Percentiles rank a stretch among this genome's conserved stretches.
phyloP scores from a whole-genome alignment of 2,329 filamentous ascomycete genomes.

The Mariannaea sp. region DNA sequence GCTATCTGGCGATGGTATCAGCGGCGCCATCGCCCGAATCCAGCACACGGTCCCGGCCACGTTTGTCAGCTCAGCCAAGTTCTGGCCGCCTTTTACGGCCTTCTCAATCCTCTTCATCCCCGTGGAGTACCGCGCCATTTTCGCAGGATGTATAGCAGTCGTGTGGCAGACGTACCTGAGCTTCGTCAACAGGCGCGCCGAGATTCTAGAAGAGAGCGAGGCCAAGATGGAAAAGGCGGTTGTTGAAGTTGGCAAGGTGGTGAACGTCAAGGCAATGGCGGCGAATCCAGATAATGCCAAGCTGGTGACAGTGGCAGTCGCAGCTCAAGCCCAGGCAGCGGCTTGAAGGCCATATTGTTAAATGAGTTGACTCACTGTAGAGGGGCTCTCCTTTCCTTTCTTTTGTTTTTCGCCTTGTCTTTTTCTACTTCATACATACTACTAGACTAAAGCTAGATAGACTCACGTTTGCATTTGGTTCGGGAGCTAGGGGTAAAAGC shows the following conservation, averaged over 20 bases:
- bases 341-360: background rate
- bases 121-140: conserved; percentile 78
- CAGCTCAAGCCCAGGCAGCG: conserved; percentile 2
- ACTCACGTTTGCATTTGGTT: background rate
- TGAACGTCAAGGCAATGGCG: background rate
- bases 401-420: too few species aligned
- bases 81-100: conserved; percentile 88
- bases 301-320: too few species aligned
- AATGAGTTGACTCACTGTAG: background rate
- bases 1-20: conserved; percentile 67
- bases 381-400: too few species aligned
- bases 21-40: conserved; percentile 72
- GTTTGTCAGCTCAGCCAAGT: conserved; percentile 77
- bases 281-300: background rate
- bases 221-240: conserved; percentile 10
- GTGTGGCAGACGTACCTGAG: conserved; percentile 93
- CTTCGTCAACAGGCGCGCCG: conserved; percentile 76
- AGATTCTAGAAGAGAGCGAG: conserved; percentile 43
- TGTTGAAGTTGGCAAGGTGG: conserved; percentile 6
- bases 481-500: conserved; percentile 1
- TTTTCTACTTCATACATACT: background rate
- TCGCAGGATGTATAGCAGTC: conserved; percentile 78
- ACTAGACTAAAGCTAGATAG: conserved; percentile 2
- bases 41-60: conserved; percentile 76
- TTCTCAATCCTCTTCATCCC: conserved; percentile 86